Evolutionary conservation across 306 rosid genomes (phyloP).

Genomic region (Echinosophora koreensis): DNA sequence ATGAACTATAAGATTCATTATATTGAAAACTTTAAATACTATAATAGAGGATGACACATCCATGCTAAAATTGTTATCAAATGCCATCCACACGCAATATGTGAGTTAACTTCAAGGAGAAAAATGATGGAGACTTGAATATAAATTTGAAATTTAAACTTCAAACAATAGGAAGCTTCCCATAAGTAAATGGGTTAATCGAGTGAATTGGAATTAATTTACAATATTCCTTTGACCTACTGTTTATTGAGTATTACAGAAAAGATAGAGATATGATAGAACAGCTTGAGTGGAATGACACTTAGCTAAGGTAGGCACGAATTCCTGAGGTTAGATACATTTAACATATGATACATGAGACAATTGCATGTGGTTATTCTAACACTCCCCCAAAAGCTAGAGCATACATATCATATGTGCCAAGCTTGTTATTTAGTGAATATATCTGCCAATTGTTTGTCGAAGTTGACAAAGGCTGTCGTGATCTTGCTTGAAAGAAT

Average conservation of each 20-base stretch:
- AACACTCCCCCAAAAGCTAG: too few species aligned
- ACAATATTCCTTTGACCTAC: background rate
- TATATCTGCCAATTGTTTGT: too few species aligned
- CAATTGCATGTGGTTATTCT: too few species aligned
- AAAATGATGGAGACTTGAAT: slow-evolving; percentile 29
- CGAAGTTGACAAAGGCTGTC: too few species aligned
- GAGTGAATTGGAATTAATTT: slow-evolving; percentile 16
- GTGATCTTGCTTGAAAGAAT: too few species aligned
- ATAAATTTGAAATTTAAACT: slow-evolving; percentile 15
- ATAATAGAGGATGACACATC: background rate
- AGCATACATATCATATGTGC: too few species aligned
- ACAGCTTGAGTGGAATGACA: too few species aligned
- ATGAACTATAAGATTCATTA: slow-evolving; percentile 18
- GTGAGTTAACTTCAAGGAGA: slow-evolving; percentile 17
- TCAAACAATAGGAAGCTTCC: background rate
- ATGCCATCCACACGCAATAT: slow-evolving; percentile 29
- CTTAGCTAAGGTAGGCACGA: too few species aligned
- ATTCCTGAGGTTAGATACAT: too few species aligned
- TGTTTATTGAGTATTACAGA: background rate
- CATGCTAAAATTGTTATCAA: slow-evolving; percentile 4
- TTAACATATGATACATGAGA: too few species aligned
- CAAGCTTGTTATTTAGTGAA: too few species aligned
- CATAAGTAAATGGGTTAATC: background rate
- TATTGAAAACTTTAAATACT: slow-evolving; percentile 18
- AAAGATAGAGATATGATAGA: too few species aligned